A percentile compares a stretch with the other conserved stretches of the same genome.
Conservation (phyloP, 1,284 basidiomycete species). For the Ustilago vetiveriae region DNA sequence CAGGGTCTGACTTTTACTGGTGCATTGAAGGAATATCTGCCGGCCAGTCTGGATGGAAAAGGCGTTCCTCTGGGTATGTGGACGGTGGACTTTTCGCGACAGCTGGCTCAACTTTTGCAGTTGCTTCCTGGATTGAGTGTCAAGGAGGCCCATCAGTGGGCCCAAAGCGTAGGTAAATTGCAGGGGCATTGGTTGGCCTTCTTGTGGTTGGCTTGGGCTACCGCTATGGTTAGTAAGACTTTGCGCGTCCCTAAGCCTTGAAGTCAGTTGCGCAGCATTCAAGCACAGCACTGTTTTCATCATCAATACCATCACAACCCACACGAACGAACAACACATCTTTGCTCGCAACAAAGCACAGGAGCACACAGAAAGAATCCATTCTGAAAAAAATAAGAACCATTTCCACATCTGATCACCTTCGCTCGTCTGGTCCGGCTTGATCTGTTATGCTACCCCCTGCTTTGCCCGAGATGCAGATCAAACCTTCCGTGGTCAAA, state of each 20-base stretch:
- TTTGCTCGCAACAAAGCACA: too few relatives aligned
- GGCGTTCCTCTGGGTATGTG: constrained; percentile 58
- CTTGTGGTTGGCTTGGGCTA: constrained; percentile 60
- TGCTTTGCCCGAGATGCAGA: too few relatives aligned
- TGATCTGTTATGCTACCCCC: too few relatives aligned
- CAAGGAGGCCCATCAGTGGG: constrained; percentile 6
- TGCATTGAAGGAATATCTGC: constrained; percentile 41
- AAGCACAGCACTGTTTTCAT: too few relatives aligned
- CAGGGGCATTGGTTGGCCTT: constrained; percentile 59
- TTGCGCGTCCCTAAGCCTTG: constrained; percentile 65
- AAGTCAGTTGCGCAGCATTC: too few relatives aligned
- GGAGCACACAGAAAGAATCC: too few relatives aligned
- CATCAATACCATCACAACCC: too few relatives aligned
- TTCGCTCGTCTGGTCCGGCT: too few relatives aligned
- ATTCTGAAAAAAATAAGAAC: too few relatives aligned
- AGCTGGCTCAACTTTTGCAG: constrained; percentile 24
- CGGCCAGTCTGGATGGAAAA: constrained; percentile 23
- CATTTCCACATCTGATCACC: too few relatives aligned
- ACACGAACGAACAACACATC: too few relatives aligned
- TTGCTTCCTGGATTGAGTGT: constrained; percentile 17
- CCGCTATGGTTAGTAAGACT: constrained; percentile 65
- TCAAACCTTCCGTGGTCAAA: not conserved
- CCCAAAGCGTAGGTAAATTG: constrained; percentile 27
- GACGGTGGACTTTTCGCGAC: constrained; percentile 39
- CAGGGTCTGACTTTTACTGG: constrained; percentile 56